Conservation (phyloP, 768 basidiomycete genomes). For the Boletus rubropictus region DNA sequence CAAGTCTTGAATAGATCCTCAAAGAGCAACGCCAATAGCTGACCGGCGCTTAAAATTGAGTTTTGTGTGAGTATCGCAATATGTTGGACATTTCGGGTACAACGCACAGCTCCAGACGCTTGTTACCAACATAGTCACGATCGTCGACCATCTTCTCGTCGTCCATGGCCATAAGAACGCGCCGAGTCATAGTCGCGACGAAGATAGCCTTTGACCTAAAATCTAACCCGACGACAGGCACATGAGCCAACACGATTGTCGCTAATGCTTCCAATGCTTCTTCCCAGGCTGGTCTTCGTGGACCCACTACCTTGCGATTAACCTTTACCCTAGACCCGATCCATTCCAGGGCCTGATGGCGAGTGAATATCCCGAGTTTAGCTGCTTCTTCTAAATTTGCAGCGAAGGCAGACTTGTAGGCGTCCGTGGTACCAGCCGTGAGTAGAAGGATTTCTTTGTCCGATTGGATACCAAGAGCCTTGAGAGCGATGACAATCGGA, state of each 20-base stretch:
- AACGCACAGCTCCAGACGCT: slow-evolving; percentile 91
- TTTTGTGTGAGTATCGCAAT: slow-evolving; percentile 8
- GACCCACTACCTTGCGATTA: slow-evolving; percentile 75
- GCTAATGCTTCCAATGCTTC: slow-evolving; percentile 96
- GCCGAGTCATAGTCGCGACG: slow-evolving; percentile 93
- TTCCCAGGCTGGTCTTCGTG: slow-evolving; percentile 82
- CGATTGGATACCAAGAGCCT: slow-evolving; percentile 92
- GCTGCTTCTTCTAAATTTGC: slow-evolving; percentile 93
- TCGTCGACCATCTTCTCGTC: slow-evolving; percentile 98
- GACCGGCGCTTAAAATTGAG: slow-evolving; percentile 73
- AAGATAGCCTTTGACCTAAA: slow-evolving; percentile 94
- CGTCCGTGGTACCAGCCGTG: slow-evolving; percentile 86
- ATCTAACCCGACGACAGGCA: slow-evolving; percentile 84
- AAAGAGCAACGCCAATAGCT: slow-evolving; percentile 89
- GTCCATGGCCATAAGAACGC: slow-evolving; percentile 94
- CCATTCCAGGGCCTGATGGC: slow-evolving; percentile 91
- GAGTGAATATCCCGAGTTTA: slow-evolving; percentile 84
- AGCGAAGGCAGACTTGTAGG: slow-evolving; percentile 81
- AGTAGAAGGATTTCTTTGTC: slow-evolving; percentile 96
- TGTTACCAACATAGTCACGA: slow-evolving; percentile 98
- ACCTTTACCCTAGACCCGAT: slow-evolving; percentile 91
- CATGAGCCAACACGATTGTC: slow-evolving; percentile 94
- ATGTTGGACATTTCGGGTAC: slow-evolving; percentile 2
- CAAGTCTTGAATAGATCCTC: slow-evolving; percentile 99
- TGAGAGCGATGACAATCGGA: slow-evolving; percentile 92